These are phyloP conservation scores for Sporothrix globosa DNA, from an alignment of 2,329 filamentous ascomycete genomes.

Conservation along the genomic window DNA sequence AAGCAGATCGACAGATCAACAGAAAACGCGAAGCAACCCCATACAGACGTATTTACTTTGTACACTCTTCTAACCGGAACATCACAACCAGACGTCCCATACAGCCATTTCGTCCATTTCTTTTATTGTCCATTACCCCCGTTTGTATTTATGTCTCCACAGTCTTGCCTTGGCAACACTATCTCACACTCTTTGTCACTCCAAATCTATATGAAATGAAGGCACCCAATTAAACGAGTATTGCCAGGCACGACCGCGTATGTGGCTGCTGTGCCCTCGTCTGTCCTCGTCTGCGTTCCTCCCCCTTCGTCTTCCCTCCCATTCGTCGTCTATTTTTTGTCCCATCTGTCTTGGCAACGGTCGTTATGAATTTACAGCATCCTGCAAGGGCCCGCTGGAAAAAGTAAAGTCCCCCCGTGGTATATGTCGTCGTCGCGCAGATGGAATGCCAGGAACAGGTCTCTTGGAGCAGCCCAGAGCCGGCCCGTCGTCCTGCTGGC, in stretches of 20 bases:
- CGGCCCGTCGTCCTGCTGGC: background rate
- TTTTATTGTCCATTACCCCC: background rate
- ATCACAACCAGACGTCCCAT: background rate
- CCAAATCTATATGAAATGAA: slow-evolving; percentile 17
- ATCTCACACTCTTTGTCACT: slow-evolving; percentile 15
- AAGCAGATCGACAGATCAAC: too few relatives aligned
- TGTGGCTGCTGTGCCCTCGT: background rate
- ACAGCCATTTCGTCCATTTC: background rate
- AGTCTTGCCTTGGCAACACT: slow-evolving; percentile 20
- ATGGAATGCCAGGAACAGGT: background rate
- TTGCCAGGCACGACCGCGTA: slow-evolving; percentile 1
- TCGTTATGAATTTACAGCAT: background rate
- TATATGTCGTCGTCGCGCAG: background rate
- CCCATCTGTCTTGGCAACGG: slow-evolving; percentile 8
- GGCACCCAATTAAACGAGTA: slow-evolving; percentile 24
- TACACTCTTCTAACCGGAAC: background rate
- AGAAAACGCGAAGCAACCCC: too few relatives aligned
- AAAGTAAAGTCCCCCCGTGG: slow-evolving; percentile 1
- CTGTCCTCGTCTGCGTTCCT: too few relatives aligned
- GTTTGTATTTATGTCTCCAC: slow-evolving; percentile 7
- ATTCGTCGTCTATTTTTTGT: background rate
- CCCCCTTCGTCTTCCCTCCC: background rate
- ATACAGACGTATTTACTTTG: too few relatives aligned
- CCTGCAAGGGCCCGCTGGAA: slow-evolving; percentile 27
- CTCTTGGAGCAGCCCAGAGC: slow-evolving; percentile 6